Base-by-base conservation (phyloP, 495 filamentous ascomycete genomes). In the Podospora pseudocomata region DNA sequence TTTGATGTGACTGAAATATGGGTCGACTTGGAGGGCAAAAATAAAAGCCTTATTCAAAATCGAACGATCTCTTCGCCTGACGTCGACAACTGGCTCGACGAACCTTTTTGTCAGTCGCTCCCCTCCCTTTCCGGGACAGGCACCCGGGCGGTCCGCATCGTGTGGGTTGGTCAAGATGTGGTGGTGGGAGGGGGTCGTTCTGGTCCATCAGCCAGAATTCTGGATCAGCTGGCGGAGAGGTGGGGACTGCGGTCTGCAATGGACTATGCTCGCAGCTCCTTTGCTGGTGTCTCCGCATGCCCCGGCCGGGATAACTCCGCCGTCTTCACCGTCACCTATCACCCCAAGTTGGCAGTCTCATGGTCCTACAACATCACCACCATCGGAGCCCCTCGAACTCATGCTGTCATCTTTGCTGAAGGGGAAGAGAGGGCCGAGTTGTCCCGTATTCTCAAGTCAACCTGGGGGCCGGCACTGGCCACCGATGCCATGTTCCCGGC, bases 401-500 rank as follows among this genome's bases (percentile, higher is more conserved):
- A 75, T 19, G 59, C 55, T 18, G 67, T 73, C 53, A 55, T 73
- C 18, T 73, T 75, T 53, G 68, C 69, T 13, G 71, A 75, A 26
- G 66, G 73, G 62, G 68, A 76, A 44, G 69, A 74, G 34, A 71
- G 75, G 2, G 30, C 32, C 4, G 69, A 75, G 39, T 61, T 77
- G 0, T 65, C 55, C 9, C 68, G 67, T 13, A 65, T 70, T 6
- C 70, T 77, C 15, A n/a, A 49, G 19, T 71, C 71, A 5, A 18
- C 60, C 19, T 78, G 76, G 76, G 54, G 55, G 13, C 16, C 62
- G 0, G 4, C 59, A 3, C 65, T 69, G 4, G 39, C 64, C 13
- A 34, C 28, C 5, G 67, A 74, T 53, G 23, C 74, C 64, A 76
- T 76, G 73, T 78, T 78, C 27, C 76, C 76, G 0, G 71, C 73